A percentile compares a stretch with the other conserved stretches of the same genome.
Conservation (phyloP, 75 land plant genomes). For the Picea sitchensis region DNA sequence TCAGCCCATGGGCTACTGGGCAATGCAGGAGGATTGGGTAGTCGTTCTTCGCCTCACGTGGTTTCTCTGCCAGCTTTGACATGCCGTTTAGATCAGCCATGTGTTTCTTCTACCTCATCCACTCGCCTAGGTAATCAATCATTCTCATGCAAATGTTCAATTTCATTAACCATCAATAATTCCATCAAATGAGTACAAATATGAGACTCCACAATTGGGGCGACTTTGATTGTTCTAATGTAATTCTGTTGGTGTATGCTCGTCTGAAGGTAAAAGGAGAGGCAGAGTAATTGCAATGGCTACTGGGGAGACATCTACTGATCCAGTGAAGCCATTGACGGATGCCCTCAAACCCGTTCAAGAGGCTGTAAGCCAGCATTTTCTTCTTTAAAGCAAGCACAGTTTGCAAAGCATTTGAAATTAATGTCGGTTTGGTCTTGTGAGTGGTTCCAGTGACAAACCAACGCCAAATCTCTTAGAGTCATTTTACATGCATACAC, state of each 20-base stretch:
- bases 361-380: slow-evolving; percentile 10
- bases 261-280: slow-evolving; percentile 3
- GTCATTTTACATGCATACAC: not conserved
- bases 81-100: not conserved
- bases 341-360: slow-evolving; percentile 9
- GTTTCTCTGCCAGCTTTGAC: slow-evolving; percentile 4
- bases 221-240: not conserved
- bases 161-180: too few relatives aligned
- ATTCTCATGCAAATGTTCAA: not conserved
- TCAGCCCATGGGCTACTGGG: not conserved
- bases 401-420: too few relatives aligned
- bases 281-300: slow-evolving; percentile 11
- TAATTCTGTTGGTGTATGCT: not conserved
- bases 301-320: slow-evolving; percentile 9
- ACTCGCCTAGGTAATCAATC: not conserved
- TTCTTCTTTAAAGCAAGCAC: not conserved
- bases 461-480: not conserved
- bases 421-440: too few relatives aligned
- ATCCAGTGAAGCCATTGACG: slow-evolving; percentile 2
- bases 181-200: too few relatives aligned
- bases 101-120: not conserved
- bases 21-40: not conserved
- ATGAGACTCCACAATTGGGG: not conserved
- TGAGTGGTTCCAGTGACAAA: not conserved
- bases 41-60: not conserved